These are phyloP conservation scores for Didymella glomerata DNA, from an alignment of 2,329 filamentous ascomycete genomes.

Conservation along the genomic window DNA sequence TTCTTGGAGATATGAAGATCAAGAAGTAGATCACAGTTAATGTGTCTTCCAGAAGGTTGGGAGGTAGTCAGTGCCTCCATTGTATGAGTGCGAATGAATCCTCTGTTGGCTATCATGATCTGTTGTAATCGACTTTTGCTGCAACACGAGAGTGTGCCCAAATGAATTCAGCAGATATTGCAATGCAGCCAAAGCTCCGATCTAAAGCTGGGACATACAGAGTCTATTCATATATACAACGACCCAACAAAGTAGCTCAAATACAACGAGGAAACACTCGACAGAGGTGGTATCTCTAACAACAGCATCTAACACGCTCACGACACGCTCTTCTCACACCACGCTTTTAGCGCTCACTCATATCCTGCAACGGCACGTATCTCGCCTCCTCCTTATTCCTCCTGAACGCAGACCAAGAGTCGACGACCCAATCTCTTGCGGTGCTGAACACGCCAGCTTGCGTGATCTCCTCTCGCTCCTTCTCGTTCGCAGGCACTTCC, in stretches of 20 bases:
- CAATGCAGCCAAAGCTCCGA: too few species aligned
- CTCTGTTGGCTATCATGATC: too few species aligned
- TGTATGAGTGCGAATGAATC: too few species aligned
- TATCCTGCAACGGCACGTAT: conserved; percentile 58
- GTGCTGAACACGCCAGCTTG: conserved; percentile 34
- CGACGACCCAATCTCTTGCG: conserved; percentile 40
- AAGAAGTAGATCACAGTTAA: too few species aligned
- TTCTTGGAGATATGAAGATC: too few species aligned
- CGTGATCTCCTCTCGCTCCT: conserved; percentile 34
- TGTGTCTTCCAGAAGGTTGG: too few species aligned
- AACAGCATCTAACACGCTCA: neutral
- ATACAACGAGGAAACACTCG: neutral
- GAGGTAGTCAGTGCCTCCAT: too few species aligned
- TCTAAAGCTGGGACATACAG: neutral
- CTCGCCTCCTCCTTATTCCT: conserved; percentile 52
- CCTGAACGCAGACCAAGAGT: conserved; percentile 46
- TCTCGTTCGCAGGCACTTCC: conserved; percentile 40
- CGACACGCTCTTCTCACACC: neutral
- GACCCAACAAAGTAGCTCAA: neutral
- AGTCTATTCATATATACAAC: neutral
- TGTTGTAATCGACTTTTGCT: too few species aligned
- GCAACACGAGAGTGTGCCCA: too few species aligned
- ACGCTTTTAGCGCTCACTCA: conserved; percentile 44
- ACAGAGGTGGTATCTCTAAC: neutral
- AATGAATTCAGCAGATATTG: too few species aligned